Evolutionary conservation across 352 stramenopile genomes (phyloP).

Genomic region (Globisporangium spinosum): DNA sequence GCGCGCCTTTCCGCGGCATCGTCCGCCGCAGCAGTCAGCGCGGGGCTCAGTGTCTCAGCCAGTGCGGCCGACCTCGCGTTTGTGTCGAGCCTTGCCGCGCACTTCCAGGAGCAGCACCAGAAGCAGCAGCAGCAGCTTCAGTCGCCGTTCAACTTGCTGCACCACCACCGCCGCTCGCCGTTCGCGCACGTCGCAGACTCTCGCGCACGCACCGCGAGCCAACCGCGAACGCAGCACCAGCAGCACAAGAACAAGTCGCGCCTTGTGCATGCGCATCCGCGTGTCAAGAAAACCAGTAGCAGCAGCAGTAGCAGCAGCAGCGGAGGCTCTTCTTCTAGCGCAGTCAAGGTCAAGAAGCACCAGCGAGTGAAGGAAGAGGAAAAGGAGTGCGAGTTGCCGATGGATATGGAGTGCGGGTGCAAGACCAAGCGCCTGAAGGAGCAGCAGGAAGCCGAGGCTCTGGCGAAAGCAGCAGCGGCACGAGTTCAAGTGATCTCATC

Average conservation of each 20-base stretch:
- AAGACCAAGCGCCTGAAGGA: constrained; percentile 42
- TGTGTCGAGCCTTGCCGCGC: constrained; percentile 14
- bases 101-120: constrained; percentile 15
- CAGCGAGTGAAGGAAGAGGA: constrained; percentile 5
- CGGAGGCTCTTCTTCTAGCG: neutral
- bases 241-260: constrained; percentile 4
- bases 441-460: constrained; percentile 29
- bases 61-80: constrained; percentile 18
- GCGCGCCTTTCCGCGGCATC: neutral
- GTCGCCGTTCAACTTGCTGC: constrained; percentile 7
- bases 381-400: constrained; percentile 36
- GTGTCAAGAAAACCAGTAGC: neutral
- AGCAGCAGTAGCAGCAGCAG: neutral
- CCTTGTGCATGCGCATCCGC: neutral
- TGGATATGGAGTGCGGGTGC: constrained; percentile 51
- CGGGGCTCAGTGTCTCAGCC: constrained; percentile 9
- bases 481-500: constrained; percentile 12
- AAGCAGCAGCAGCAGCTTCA: neutral
- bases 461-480: constrained; percentile 17
- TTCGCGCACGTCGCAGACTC: constrained; percentile 13
- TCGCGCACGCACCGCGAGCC: neutral
- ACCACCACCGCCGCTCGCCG: constrained; percentile 17
- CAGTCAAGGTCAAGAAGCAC: constrained; percentile 1
- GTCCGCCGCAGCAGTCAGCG: neutral
- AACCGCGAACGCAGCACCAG: constrained; percentile 1